phyloP scores from a whole-genome alignment of 345 rosid genomes.

The Brassica nigra region DNA sequence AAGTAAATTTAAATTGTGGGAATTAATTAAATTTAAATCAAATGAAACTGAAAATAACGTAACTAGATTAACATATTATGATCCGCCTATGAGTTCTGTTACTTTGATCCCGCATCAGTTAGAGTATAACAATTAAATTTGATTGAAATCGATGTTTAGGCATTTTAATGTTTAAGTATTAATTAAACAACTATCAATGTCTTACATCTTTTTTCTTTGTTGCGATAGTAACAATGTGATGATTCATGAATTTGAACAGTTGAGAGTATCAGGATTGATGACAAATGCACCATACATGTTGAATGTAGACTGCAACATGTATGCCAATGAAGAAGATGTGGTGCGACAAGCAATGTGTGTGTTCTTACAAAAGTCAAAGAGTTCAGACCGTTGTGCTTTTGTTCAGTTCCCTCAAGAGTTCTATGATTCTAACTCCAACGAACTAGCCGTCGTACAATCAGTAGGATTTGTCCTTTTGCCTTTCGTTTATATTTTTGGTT shows the following conservation, averaged over 20 bases:
- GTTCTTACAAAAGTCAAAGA: neutral
- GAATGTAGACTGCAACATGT: neutral
- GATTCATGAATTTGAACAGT: neutral
- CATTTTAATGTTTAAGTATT: too few species aligned
- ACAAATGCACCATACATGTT: neutral
- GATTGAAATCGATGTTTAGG: too few species aligned
- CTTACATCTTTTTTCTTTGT: neutral
- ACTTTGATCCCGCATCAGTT: too few species aligned
- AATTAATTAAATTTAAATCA: too few species aligned
- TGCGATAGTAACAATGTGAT: neutral
- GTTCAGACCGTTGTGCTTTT: neutral
- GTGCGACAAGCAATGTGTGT: neutral
- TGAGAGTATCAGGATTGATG: neutral
- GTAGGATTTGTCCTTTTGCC: neutral
- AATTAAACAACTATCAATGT: neutral
- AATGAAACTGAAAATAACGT: too few species aligned
- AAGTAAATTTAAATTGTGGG: too few species aligned
- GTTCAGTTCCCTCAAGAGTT: neutral
- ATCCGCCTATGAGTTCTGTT: too few species aligned
- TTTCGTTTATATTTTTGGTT: neutral
- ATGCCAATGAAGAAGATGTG: neutral
- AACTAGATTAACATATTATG: too few species aligned
- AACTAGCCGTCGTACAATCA: neutral
- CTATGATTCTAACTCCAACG: neutral
- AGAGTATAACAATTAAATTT: too few species aligned